Conservation (phyloP, 805 yeast genomes). For the Middelhovenomyces tepae region DNA sequence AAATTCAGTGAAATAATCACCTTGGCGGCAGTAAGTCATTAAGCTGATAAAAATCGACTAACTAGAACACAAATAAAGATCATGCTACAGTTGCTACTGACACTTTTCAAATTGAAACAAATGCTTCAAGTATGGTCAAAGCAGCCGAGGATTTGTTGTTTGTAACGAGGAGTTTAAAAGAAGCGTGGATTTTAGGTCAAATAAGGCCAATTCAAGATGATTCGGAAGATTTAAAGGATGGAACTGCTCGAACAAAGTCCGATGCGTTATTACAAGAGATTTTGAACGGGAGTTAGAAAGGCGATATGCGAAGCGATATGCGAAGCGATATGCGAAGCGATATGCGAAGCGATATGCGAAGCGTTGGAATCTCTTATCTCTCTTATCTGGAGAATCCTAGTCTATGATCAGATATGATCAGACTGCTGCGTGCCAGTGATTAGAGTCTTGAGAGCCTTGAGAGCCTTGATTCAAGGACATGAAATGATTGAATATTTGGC, state of each 20-base stretch:
- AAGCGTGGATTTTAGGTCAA: constrained; percentile 36
- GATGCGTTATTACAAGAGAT: constrained; percentile 13
- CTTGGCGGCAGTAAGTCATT: constrained; percentile 21
- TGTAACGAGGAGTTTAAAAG: constrained; percentile 32
- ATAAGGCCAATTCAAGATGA: constrained; percentile 18
- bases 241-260: constrained; percentile 3
- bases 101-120: constrained; percentile 31
- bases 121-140: constrained; percentile 27
- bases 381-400: too few species aligned
- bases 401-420: too few species aligned
- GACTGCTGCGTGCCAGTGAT: too few species aligned
- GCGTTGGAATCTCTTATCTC: too few species aligned
- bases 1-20: constrained; percentile 23
- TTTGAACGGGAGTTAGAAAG: constrained; percentile 6
- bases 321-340: too few species aligned
- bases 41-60: constrained; percentile 18
- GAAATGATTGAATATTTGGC: too few species aligned
- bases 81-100: constrained; percentile 30
- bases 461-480: too few species aligned
- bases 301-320: too few species aligned
- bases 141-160: constrained; percentile 32
- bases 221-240: constrained; percentile 6
- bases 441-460: too few species aligned
- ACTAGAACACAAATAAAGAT: constrained; percentile 23
- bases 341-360: too few species aligned